These are phyloP conservation scores for Stevia rebaudiana DNA, from an alignment of 140 eudicot species.

Conservation along the genomic window DNA sequence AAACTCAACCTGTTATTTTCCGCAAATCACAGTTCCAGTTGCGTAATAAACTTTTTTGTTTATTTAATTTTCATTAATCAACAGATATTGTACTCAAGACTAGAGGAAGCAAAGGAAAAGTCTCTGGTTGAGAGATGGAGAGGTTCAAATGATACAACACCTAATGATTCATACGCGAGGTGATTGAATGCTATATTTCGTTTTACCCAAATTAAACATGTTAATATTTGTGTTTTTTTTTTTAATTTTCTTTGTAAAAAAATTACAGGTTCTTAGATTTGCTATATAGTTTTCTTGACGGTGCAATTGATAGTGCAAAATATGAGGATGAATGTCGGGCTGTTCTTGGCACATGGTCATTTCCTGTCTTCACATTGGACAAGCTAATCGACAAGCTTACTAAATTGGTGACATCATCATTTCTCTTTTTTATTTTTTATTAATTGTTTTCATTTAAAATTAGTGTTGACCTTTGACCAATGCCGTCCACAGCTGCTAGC, in stretches of 20 bases:
- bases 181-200: not conserved
- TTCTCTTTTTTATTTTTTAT: constrained; percentile 2
- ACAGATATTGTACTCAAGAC: constrained; percentile 34
- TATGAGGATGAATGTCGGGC: constrained; percentile 98
- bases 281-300: constrained; percentile 71
- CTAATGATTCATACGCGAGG: constrained; percentile 44
- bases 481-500: constrained; percentile 55
- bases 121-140: constrained; percentile 40
- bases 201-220: constrained; percentile 9
- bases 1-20: too few relatives aligned
- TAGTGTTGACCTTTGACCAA: not conserved
- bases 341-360: constrained; percentile 86
- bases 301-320: constrained; percentile 77
- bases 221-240: not conserved
- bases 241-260: not conserved
- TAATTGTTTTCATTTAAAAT: not conserved
- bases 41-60: too few relatives aligned
- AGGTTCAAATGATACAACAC: constrained; percentile 37
- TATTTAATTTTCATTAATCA: not conserved
- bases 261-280: constrained; percentile 76
- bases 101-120: constrained; percentile 40
- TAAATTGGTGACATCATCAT: constrained; percentile 55
- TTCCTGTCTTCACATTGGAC: constrained; percentile 87
- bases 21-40: too few relatives aligned
- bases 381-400: constrained; percentile 77